phyloP scores from a whole-genome alignment of 176 grass and related monocot species.

The Dactylis glomerata region DNA sequence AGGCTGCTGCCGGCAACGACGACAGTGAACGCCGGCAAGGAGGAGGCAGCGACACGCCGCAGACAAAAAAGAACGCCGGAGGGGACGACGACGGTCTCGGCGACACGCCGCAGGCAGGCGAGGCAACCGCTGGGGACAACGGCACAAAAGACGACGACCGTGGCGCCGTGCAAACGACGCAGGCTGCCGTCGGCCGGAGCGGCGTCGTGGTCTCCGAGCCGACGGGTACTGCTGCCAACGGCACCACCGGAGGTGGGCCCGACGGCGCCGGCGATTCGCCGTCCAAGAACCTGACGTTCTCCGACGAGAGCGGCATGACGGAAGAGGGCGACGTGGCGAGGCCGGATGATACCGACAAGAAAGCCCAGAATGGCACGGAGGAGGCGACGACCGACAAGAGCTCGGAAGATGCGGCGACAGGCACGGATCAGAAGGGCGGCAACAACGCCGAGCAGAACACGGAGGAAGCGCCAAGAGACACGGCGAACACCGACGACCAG shows the following conservation, averaged over 20 bases:
- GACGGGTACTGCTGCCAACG: neutral
- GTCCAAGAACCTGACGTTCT: constrained; percentile 40
- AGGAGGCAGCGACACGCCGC: neutral
- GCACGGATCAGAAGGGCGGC: constrained; percentile 8
- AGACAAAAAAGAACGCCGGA: neutral
- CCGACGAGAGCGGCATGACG: constrained; percentile 65
- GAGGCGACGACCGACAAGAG: neutral
- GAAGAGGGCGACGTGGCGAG: constrained; percentile 62
- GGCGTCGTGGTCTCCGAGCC: neutral
- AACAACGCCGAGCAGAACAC: neutral
- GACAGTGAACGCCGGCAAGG: neutral
- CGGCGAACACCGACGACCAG: neutral
- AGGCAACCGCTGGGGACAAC: neutral
- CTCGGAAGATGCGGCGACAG: constrained; percentile 20
- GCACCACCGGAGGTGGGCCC: neutral
- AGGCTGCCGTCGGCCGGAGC: constrained; percentile 1
- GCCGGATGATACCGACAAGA: constrained; percentile 42
- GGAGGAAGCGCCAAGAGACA: neutral
- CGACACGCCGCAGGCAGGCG: neutral
- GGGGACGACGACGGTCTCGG: constrained; percentile 1
- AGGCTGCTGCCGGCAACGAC: neutral
- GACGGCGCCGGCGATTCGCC: constrained; percentile 9
- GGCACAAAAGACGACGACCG: constrained; percentile 13
- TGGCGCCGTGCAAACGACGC: neutral
- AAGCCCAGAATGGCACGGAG: constrained; percentile 24